phyloP scores from a whole-genome alignment of 805 yeast species.

The Teunomyces aglyptinius region DNA sequence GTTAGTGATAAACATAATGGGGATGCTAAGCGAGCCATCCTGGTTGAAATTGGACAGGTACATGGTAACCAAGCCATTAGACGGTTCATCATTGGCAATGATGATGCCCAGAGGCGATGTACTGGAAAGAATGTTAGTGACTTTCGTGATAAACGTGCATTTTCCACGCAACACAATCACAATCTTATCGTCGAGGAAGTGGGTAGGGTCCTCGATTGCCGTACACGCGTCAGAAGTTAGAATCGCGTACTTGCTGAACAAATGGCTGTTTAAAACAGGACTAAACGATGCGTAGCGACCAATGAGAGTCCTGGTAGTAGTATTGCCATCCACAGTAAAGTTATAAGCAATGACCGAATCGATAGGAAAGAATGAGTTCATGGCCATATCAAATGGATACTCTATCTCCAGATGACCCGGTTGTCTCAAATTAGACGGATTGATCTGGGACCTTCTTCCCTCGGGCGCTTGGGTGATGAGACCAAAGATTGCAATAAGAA shows the following conservation, averaged over 20 bases:
- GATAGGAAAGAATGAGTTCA: constrained; percentile 43
- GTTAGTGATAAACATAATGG: constrained; percentile 51
- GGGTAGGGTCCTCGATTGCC: constrained; percentile 9
- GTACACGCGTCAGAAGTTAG: constrained; percentile 1
- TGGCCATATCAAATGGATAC: constrained; percentile 32
- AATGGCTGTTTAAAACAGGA: constrained; percentile 25
- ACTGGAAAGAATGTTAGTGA: constrained; percentile 38
- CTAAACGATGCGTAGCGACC: constrained; percentile 45
- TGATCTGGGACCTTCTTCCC: not conserved
- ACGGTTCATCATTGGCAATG: constrained; percentile 54
- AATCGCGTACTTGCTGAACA: constrained; percentile 23
- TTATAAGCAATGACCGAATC: constrained; percentile 35
- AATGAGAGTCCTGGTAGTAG: constrained; percentile 14
- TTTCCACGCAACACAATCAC: constrained; percentile 25
- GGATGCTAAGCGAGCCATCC: constrained; percentile 37
- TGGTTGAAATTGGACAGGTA: constrained; percentile 46
- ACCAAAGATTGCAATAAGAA: constrained; percentile 10
- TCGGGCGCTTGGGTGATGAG: not conserved
- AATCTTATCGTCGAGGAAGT: constrained; percentile 22
- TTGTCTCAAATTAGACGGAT: not conserved
- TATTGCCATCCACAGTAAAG: constrained; percentile 15
- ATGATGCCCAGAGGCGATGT: constrained; percentile 48
- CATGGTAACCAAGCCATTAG: constrained; percentile 52
- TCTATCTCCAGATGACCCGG: constrained; percentile 16
- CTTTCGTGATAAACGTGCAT: constrained; percentile 51